A percentile compares a stretch with the other conserved stretches of the same genome.
Evolutionary conservation across 192 early-diverging fungal species (phyloP).

Genomic region (Linnemannia hyalina): DNA sequence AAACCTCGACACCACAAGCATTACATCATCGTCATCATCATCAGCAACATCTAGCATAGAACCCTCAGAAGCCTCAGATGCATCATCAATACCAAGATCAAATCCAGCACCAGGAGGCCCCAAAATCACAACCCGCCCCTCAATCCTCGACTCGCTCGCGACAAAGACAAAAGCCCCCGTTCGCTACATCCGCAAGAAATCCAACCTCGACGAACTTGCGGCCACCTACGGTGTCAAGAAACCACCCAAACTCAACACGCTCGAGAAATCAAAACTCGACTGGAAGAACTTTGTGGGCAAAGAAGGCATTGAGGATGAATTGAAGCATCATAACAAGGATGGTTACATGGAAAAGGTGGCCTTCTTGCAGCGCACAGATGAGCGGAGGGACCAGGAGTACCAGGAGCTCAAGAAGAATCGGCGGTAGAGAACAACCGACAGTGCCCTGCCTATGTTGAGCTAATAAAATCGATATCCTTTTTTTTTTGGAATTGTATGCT

Average conservation of each 20-base stretch:
- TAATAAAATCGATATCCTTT: too few relatives aligned
- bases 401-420: conserved; percentile 55
- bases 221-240: conserved; percentile 59
- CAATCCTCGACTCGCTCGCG: conserved; percentile 19
- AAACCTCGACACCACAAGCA: neutral
- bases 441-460: neutral
- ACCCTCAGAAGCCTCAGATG: neutral
- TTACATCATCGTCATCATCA: too few relatives aligned
- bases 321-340: conserved; percentile 77
- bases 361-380: conserved; percentile 75
- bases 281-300: conserved; percentile 75
- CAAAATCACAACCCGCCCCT: conserved; percentile 25
- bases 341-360: conserved; percentile 81
- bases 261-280: conserved; percentile 78
- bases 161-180: conserved; percentile 24
- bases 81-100: conserved; percentile 2
- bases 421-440: neutral
- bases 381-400: conserved; percentile 64
- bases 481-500: too few relatives aligned
- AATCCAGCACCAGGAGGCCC: neutral
- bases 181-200: conserved; percentile 49
- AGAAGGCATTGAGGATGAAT: conserved; percentile 71
- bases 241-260: conserved; percentile 73
- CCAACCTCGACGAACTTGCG: conserved; percentile 43
- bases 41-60: neutral